phyloP scores from a whole-genome alignment of 768 basidiomycete species.

The Cubamyces lactineus region DNA sequence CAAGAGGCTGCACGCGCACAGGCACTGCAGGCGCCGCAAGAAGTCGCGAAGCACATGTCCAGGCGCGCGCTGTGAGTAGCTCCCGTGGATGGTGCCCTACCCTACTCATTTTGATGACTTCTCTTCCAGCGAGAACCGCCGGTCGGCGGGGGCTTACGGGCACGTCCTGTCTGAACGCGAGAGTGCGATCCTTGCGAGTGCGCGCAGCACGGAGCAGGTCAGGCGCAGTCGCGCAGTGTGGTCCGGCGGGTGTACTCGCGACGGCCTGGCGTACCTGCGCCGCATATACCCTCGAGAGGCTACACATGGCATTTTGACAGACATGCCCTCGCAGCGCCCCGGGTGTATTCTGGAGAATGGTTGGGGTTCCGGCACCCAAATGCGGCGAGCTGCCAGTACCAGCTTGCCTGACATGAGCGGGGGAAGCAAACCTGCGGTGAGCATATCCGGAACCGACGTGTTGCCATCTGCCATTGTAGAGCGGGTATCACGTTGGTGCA shows the following conservation, averaged over 20 bases:
- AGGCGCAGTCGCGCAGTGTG: background rate
- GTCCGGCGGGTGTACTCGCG: conserved; percentile 12
- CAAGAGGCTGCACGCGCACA: conserved; percentile 12
- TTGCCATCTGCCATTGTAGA: background rate
- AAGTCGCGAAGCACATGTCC: conserved; percentile 1
- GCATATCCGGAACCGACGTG: conserved; percentile 1
- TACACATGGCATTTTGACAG: too few species aligned
- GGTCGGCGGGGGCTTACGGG: conserved; percentile 19
- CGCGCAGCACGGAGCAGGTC: too few species aligned
- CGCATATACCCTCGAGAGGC: background rate
- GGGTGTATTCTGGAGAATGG: background rate
- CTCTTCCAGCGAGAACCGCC: conserved; percentile 1
- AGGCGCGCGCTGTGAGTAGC: conserved; percentile 11
- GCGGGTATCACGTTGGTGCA: too few species aligned
- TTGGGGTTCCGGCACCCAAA: background rate
- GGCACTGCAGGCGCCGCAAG: conserved; percentile 15
- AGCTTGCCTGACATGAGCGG: background rate
- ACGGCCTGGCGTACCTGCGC: conserved; percentile 13
- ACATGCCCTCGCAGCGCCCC: background rate
- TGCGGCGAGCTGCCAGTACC: background rate
- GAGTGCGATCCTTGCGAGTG: background rate
- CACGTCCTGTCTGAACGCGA: conserved; percentile 18
- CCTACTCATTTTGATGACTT: background rate
- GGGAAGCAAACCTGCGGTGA: background rate
- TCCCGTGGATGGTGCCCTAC: conserved; percentile 1